Conservation (phyloP, 108 stramenopile genomes). For the Heterococcus sp. region DNA sequence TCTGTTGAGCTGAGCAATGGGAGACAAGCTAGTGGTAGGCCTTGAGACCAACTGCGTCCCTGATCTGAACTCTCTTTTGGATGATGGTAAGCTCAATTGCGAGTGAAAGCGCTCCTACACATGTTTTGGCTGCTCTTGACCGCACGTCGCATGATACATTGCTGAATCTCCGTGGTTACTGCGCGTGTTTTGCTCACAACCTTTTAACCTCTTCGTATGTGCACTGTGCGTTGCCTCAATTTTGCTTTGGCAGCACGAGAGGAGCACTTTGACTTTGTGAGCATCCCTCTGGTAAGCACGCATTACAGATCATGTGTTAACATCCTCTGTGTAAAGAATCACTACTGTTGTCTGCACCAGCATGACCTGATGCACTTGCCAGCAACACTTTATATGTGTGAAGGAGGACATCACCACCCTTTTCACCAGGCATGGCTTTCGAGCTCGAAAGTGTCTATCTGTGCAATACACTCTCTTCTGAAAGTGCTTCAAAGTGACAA, state of each 20-base stretch:
- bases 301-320: neutral
- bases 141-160: neutral
- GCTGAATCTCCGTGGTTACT: neutral
- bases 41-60: slow-evolving; percentile 47
- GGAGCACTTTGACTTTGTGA: slow-evolving; percentile 54
- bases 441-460: too few relatives aligned
- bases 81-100: slow-evolving; percentile 19
- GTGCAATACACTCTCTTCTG: too few relatives aligned
- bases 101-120: neutral
- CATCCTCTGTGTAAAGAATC: slow-evolving; percentile 3
- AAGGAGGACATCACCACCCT: neutral
- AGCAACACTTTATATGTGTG: neutral
- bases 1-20: neutral
- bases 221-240: neutral
- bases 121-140: neutral
- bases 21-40: slow-evolving; percentile 33
- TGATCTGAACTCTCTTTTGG: slow-evolving; percentile 37
- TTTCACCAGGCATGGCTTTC: neutral
- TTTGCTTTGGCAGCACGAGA: slow-evolving; percentile 14
- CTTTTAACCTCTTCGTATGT: neutral
- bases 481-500: too few relatives aligned
- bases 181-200: neutral
- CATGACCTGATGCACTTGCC: neutral
- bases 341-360: neutral
- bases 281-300: slow-evolving; percentile 49